phyloP scores from a whole-genome alignment of 768 basidiomycete species.

The Termitomyces sp. region DNA sequence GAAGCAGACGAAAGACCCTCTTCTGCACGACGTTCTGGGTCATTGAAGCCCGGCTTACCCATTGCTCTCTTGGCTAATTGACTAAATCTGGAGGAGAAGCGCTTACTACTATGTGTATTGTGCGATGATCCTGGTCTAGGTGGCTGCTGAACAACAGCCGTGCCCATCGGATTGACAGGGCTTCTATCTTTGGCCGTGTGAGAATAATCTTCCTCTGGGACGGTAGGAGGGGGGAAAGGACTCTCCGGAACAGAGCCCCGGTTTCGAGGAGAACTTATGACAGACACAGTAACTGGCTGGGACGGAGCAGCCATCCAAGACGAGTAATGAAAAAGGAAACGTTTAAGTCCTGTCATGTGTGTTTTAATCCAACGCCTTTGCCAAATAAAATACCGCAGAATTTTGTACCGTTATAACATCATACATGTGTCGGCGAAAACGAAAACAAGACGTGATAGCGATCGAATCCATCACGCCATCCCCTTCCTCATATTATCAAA shows the following conservation, averaged over 20 bases:
- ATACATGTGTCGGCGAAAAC: too few relatives aligned
- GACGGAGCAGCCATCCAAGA: background rate
- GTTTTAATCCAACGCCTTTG: background rate
- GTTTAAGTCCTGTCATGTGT: background rate
- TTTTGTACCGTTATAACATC: too few relatives aligned
- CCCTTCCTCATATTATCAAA: too few relatives aligned
- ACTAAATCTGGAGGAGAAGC: conserved; percentile 7
- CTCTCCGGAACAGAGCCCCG: background rate
- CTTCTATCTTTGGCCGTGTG: conserved; percentile 5
- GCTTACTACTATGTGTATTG: background rate
- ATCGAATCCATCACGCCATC: too few relatives aligned
- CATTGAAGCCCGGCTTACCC: background rate
- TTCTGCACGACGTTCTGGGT: background rate
- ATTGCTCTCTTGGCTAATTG: conserved; percentile 11
- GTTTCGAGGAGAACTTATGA: conserved; percentile 1
- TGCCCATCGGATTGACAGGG: conserved; percentile 8
- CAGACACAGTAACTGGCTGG: background rate
- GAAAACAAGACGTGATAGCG: too few relatives aligned
- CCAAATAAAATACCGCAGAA: background rate
- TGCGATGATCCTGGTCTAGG: background rate
- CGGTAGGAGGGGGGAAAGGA: background rate
- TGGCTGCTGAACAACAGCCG: background rate
- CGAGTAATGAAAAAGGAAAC: background rate
- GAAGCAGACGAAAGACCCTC: background rate
- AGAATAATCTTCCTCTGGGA: conserved; percentile 1